These are phyloP conservation scores for Syzygium syzygioides DNA, from an alignment of 441 rosid genomes.

Conservation along the genomic window DNA sequence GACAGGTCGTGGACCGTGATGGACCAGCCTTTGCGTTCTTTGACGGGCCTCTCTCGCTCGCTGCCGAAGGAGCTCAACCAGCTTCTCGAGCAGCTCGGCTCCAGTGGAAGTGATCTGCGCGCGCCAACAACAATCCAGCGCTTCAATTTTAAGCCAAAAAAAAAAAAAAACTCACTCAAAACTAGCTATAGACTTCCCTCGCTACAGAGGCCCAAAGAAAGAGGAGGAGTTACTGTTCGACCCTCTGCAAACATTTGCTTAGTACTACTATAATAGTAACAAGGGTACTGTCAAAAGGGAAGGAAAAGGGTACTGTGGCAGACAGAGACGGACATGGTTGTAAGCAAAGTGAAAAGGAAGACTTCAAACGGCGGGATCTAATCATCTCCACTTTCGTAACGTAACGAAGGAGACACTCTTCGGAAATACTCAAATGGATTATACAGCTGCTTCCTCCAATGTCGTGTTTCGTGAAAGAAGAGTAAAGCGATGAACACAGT, in stretches of 20 bases:
- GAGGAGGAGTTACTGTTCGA: background rate
- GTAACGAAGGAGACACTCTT: background rate
- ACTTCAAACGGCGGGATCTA: background rate
- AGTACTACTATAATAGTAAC: background rate
- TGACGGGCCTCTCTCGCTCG: slow-evolving; percentile 64
- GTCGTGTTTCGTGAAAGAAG: slow-evolving; percentile 8
- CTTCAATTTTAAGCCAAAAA: background rate
- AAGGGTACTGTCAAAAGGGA: background rate
- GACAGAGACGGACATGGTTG: background rate
- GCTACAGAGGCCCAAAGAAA: too few species aligned
- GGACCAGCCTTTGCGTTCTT: slow-evolving; percentile 90
- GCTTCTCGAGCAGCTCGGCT: slow-evolving; percentile 38
- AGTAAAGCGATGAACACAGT: background rate
- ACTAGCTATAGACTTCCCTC: background rate
- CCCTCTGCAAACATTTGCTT: background rate
- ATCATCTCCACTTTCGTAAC: background rate
- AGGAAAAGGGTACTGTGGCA: background rate
- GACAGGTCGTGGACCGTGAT: slow-evolving; percentile 82
- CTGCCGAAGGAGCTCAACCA: slow-evolving; percentile 83
- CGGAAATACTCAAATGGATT: background rate
- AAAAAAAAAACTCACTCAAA: background rate
- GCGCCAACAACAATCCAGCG: background rate
- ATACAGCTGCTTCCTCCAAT: background rate
- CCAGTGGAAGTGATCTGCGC: slow-evolving; percentile 58
- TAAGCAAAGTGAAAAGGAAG: background rate